Conservation (phyloP, 306 rosid species). For the Prunus mongolica region DNA sequence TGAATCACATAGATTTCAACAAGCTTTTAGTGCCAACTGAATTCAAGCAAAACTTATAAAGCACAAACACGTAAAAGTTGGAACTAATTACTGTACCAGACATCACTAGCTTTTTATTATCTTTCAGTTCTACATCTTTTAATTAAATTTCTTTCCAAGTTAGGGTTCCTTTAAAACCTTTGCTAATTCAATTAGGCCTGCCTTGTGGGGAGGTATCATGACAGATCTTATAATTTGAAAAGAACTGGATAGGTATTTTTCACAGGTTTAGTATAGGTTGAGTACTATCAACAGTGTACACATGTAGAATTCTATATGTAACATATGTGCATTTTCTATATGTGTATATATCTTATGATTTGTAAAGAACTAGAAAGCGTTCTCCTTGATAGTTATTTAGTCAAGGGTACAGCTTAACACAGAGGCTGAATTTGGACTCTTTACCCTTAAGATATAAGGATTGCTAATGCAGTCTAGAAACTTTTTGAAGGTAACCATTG, state of each 20-base stretch:
- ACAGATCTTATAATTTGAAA: neutral
- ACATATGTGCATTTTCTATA: neutral
- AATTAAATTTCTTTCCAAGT: neutral
- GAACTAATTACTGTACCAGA: neutral
- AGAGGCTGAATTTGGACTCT: neutral
- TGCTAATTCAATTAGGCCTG: neutral
- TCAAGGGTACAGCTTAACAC: neutral
- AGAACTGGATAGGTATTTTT: neutral
- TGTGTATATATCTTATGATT: neutral
- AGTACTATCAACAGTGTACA: neutral
- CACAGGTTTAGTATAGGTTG: neutral
- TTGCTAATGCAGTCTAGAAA: neutral
- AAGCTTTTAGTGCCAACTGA: neutral
- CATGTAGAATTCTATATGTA: too few species aligned
- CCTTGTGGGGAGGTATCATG: neutral
- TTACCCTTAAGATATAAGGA: neutral
- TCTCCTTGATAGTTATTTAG: neutral
- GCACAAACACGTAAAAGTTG: neutral
- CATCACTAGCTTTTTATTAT: neutral
- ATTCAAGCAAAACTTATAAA: slow-evolving; percentile 3
- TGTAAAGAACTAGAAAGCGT: neutral
- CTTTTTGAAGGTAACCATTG: neutral
- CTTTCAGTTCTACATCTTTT: neutral
- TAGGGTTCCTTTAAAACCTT: neutral
- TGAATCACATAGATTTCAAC: neutral